Conservation (phyloP, 2,329 filamentous ascomycete genomes). For the Myriangium duriaei region DNA sequence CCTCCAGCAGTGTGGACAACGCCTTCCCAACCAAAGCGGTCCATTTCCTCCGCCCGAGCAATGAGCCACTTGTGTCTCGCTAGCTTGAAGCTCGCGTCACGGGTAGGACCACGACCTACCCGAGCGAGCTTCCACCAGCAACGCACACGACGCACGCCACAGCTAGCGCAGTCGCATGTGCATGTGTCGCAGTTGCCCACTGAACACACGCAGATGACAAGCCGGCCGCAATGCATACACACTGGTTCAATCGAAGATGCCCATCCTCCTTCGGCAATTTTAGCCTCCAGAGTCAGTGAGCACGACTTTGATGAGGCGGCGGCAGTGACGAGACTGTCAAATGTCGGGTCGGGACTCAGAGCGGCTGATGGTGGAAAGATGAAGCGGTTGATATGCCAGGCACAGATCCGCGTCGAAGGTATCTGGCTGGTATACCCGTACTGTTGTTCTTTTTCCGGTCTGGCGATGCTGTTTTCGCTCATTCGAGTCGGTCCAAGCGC, state of each 20-base stretch:
- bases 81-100: conserved; percentile 7
- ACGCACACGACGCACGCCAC: conserved; percentile 11
- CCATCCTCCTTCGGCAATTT: not conserved
- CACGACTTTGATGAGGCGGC: not conserved
- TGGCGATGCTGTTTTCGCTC: not conserved
- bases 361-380: conserved; percentile 5
- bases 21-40: conserved; percentile 4
- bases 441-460: not conserved
- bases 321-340: conserved; percentile 2
- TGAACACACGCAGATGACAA: conserved; percentile 8
- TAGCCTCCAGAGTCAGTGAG: not conserved
- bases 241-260: conserved; percentile 9
- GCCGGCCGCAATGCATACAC: conserved; percentile 13
- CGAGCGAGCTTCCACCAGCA: conserved; percentile 10
- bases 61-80: conserved; percentile 6
- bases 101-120: conserved; percentile 1
- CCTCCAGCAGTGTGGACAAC: conserved; percentile 1
- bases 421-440: not conserved
- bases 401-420: conserved; percentile 4
- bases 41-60: conserved; percentile 1
- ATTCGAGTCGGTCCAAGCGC: not conserved
- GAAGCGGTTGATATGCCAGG: conserved; percentile 10
- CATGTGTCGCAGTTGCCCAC: conserved; percentile 9
- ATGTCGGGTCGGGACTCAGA: not conserved
- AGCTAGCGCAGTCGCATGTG: conserved; percentile 10